Conservation (phyloP, 1,284 basidiomycete species). For the Ceratorhiza oryzae-sativae region DNA sequence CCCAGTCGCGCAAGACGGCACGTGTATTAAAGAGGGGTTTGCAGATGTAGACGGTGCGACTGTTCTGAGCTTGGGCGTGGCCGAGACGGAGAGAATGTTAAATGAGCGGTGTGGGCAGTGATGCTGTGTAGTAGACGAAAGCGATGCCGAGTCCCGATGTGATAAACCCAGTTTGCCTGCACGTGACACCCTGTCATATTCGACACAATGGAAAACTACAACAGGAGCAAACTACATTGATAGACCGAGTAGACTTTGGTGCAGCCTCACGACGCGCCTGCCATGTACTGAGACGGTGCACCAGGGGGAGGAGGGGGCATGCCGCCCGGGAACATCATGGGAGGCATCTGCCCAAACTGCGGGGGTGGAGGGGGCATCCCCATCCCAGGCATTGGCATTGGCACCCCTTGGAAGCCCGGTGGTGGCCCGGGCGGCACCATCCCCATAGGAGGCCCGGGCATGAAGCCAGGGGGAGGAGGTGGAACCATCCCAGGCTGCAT, state of each 20-base stretch:
- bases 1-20: constrained; percentile 21
- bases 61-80: constrained; percentile 10
- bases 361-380: constrained; percentile 18
- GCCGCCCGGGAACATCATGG: constrained; percentile 30
- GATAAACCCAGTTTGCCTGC: neutral
- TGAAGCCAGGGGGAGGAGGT: constrained; percentile 54
- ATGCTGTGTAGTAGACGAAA: neutral
- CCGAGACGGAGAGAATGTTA: constrained; percentile 7
- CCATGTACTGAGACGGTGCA: constrained; percentile 27
- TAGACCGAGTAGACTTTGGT: neutral
- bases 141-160: neutral
- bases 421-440: constrained; percentile 45
- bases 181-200: constrained; percentile 28
- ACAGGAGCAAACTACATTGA: constrained; percentile 1
- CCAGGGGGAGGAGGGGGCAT: constrained; percentile 24
- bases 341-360: constrained; percentile 31
- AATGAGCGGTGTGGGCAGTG: constrained; percentile 32
- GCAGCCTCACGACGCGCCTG: constrained; percentile 1
- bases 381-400: constrained; percentile 20
- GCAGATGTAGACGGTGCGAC: neutral
- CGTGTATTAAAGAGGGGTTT: neutral
- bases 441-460: constrained; percentile 50
- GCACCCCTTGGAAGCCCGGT: constrained; percentile 36
- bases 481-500: constrained; percentile 54
- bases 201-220: neutral